Percentiles rank a stretch among this genome's conserved stretches.
Conservation (phyloP, 2,329 filamentous ascomycete genomes). For the Aspergillus luchuensis region DNA sequence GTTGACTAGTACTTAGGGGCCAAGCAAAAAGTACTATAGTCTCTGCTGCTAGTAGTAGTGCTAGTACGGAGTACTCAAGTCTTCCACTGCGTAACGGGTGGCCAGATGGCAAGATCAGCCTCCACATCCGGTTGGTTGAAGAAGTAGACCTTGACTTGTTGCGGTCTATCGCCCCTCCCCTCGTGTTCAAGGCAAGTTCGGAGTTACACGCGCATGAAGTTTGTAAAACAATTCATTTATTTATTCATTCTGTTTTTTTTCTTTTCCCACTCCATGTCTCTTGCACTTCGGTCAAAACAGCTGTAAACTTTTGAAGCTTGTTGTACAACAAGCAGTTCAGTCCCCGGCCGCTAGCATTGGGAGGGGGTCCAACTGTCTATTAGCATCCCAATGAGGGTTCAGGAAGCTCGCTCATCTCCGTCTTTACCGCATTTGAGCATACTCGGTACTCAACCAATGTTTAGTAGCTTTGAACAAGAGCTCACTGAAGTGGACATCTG, state of each 20-base stretch:
- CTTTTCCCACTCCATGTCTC: background rate
- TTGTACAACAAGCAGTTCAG: background rate
- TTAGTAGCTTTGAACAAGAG: background rate
- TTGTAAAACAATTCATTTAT: background rate
- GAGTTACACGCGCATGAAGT: background rate
- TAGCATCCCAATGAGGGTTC: background rate
- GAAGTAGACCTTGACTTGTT: background rate
- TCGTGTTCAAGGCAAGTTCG: slow-evolving; percentile 12
- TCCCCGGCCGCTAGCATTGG: too few species aligned
- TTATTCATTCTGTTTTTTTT: too few species aligned
- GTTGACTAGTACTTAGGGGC: too few species aligned
- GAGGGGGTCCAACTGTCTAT: too few species aligned
- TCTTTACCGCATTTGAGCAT: too few species aligned
- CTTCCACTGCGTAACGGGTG: background rate
- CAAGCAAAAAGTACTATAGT: too few species aligned
- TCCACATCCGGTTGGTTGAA: background rate
- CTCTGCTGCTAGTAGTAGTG: too few species aligned
- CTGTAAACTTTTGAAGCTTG: background rate
- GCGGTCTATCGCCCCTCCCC: slow-evolving; percentile 2
- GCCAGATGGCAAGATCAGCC: background rate
- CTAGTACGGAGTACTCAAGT: background rate
- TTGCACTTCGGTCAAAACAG: background rate
- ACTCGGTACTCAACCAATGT: too few species aligned
- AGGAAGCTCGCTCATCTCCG: background rate
- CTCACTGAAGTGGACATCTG: background rate